phyloP scores from a whole-genome alignment of 2,329 filamentous ascomycete genomes.

The Trichoderma semiorbis region DNA sequence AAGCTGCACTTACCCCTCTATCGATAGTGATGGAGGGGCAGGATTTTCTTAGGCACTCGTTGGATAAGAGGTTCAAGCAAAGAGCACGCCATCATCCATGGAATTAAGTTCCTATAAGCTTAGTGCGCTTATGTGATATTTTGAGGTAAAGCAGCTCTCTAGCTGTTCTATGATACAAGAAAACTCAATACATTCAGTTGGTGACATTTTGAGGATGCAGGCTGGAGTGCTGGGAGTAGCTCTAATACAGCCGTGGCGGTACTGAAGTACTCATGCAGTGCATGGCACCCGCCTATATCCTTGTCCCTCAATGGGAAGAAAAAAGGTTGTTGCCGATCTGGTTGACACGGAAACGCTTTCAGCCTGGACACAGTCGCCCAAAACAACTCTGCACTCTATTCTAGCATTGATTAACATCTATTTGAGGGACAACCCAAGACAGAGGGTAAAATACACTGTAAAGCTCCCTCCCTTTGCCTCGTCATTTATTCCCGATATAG shows the following conservation, averaged over 20 bases:
- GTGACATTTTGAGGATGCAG: not conserved
- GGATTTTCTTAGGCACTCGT: not conserved
- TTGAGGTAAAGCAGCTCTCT: not conserved
- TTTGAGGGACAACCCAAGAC: not conserved
- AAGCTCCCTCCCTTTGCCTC: not conserved
- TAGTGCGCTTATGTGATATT: not conserved
- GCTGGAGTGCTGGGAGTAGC: not conserved
- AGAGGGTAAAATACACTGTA: not conserved
- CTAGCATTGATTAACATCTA: not conserved
- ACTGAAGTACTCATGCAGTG: not conserved
- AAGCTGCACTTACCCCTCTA: conserved; percentile 3
- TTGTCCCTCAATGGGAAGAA: not conserved
- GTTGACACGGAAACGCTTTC: not conserved
- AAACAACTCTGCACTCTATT: not conserved
- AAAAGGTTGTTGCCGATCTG: not conserved
- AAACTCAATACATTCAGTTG: not conserved
- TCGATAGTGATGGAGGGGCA: conserved; percentile 14
- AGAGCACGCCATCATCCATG: conserved; percentile 4
- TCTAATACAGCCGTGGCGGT: not conserved
- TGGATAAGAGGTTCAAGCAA: not conserved
- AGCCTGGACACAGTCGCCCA: not conserved
- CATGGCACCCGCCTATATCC: not conserved
- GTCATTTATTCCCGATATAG: conserved; percentile 1
- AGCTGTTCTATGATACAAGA: not conserved
- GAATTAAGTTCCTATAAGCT: not conserved